Base-by-base conservation (phyloP, 1,139 yeast genomes). In the Yamadazyma mexicana region DNA sequence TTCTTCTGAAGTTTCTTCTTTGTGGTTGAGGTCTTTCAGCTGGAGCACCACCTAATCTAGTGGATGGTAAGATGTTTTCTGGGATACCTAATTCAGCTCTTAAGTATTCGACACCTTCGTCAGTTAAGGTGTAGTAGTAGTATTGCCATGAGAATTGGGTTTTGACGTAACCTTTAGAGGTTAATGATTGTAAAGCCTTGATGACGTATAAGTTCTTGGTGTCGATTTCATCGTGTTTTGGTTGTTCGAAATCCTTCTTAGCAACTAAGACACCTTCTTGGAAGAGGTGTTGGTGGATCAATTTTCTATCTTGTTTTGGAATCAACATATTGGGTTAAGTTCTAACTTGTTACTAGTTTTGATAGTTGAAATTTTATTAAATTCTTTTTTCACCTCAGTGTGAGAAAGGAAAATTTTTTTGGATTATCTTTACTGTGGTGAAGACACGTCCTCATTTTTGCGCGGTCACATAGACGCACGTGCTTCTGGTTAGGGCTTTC, bases 91-190 rank as follows among this genome's bases (percentile, higher is more conserved):
- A 86, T 87, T 91, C 95, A 70, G 87, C 88, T 80, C 98, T 87
- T 73, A 92, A 87, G 87, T 80, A 92, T 70, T 89, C 96, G 57
- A 94, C 94, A 83, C 99, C 99, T 77, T 87, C 96, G 73, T 94
- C 98, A 70, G 98, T 92, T 73, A 94, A 87, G 81, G 98, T 89
- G 95, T 94, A 94, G 96, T 92, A 94, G 81, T 92, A 94, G 84
- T 88, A 88, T 86, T 91, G 97, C 99, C 99, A 92, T 66, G 98
- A 92, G 86, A 92, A 92, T 79, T 91, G 98, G 65, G 99, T 92
- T 87, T 91, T 89, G 77, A 92, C 98, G 83, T 68, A 92, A 73
- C 99, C 99, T 79, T 85, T 89, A 59, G 98, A 92, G 70, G 96
- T 89, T 75, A 92, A 87, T 54, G 98, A 91, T 82, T 92, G 99